Evolutionary conservation across 208 protist species (phyloP), one percentile per base, ranked within the genome.

Genomic region (Strigomonas galati): DNA sequence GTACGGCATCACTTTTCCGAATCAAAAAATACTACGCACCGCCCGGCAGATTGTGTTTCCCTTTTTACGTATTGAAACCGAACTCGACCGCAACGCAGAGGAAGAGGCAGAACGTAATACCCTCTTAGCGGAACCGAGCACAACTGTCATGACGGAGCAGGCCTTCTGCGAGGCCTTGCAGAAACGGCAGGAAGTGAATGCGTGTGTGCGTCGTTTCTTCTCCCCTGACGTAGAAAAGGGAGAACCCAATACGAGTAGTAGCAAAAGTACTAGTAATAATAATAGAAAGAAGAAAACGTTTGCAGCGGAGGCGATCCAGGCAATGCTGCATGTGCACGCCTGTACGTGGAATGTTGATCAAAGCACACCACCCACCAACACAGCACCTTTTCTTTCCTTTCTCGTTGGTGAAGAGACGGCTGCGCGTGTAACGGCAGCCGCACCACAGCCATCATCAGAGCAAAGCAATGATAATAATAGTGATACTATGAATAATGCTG

Each of bases 281-380:
- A 21, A n/a, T 17, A 21, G n/a, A n/a, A 5, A 17, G 17, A 51
- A 51, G 44, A 63, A 63, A 28, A n/a, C 40, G 32, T n/a, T 44
- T 19, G 51, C 49, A 2, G 51, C 30, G 23, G 21, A 46, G 2
- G 59, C 62, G 0, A n/a, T 46, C 0, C 28, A 78, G 48, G 59
- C 60, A 14, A 69, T 70, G 10, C 72, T 92, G 28, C 57, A 74
- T 21, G 75, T 92, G 44, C 83, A 88, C 55, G 75, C 79, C 28
- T 89, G 86, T 53, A 92, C 86, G 30, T 92, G 86, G 86, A 92
- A 92, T 54, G 86, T 92, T 17, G 79, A 92, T 59, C 80, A 84
- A 69, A 78, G 76, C 53, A 51, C 71, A 10, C 82, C 77, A 26
- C 86, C 83, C 10, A 46, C 69, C 26, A 40, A 76, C 26, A 67